A percentile compares a stretch with the other conserved stretches of the same genome.
phyloP scores from a whole-genome alignment of 176 grass and related monocot genomes.

The Oryza rufipogon region DNA sequence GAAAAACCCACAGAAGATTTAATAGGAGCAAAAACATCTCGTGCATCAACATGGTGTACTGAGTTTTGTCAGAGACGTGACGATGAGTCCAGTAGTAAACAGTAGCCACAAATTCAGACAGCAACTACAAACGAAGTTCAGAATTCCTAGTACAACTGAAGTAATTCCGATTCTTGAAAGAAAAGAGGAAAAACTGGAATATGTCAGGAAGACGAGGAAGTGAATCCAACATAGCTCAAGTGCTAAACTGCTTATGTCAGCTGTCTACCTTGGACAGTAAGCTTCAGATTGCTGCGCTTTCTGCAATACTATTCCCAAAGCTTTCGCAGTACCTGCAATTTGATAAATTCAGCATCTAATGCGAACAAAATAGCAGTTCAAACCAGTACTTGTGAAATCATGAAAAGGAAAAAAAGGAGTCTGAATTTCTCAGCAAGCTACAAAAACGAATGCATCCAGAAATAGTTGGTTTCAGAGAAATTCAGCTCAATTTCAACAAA shows the following conservation, averaged over 20 bases:
- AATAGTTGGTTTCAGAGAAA: slow-evolving; percentile 11
- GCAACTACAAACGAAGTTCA: slow-evolving; percentile 6
- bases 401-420: neutral
- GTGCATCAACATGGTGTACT: neutral
- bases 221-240: slow-evolving; percentile 23
- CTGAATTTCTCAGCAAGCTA: slow-evolving; percentile 10
- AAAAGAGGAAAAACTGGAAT: neutral
- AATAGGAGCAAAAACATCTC: slow-evolving; percentile 24
- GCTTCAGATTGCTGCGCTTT: slow-evolving; percentile 38
- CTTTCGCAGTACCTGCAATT: slow-evolving; percentile 28
- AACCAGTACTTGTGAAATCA: slow-evolving; percentile 32
- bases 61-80: slow-evolving; percentile 13
- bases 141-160: slow-evolving; percentile 9
- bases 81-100: neutral
- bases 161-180: neutral
- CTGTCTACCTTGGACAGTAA: slow-evolving; percentile 43
- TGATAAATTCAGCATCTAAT: slow-evolving; percentile 30
- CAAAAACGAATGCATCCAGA: neutral
- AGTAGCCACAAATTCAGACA: slow-evolving; percentile 20
- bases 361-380: slow-evolving; percentile 42
- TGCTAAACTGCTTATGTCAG: neutral
- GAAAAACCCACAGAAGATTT: neutral
- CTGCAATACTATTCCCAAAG: slow-evolving; percentile 14
- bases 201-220: slow-evolving; percentile 9
- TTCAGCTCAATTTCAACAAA: slow-evolving; percentile 8